Evolutionary conservation across 495 filamentous ascomycete genomes (phyloP).

Genomic region (Copromyces sp.): DNA sequence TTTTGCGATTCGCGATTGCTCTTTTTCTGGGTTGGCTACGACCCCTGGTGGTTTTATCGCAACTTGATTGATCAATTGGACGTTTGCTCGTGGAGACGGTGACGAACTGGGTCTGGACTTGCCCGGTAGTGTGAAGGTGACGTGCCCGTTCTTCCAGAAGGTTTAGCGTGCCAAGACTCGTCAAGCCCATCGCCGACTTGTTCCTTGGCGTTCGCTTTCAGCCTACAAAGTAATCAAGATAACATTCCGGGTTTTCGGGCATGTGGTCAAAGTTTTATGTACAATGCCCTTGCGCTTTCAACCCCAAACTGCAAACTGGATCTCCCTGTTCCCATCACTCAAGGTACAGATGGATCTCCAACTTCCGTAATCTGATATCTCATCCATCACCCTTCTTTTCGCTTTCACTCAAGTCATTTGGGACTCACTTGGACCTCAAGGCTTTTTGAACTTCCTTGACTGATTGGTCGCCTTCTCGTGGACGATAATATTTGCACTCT

Average conservation of each 20-base stretch:
- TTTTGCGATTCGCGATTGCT: not conserved
- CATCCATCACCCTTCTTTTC: not conserved
- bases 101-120: not conserved
- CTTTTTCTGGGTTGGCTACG: not conserved
- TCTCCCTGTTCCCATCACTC: not conserved
- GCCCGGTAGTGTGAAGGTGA: not conserved
- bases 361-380: not conserved
- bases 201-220: not conserved
- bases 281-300: not conserved
- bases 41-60: not conserved
- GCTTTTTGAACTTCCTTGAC: not conserved
- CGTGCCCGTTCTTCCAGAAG: not conserved
- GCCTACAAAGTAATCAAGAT: not conserved
- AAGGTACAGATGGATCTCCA: not conserved
- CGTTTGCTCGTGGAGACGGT: not conserved
- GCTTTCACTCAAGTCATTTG: not conserved
- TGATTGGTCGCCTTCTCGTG: not conserved
- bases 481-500: not conserved
- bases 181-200: not conserved
- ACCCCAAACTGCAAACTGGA: not conserved
- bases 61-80: not conserved
- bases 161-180: not conserved
- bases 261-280: not conserved
- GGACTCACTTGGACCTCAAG: not conserved
- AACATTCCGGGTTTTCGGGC: not conserved